These are phyloP conservation scores for Platanthera guangdongensis DNA, from an alignment of 106 monocot genomes.

Conservation along the genomic window DNA sequence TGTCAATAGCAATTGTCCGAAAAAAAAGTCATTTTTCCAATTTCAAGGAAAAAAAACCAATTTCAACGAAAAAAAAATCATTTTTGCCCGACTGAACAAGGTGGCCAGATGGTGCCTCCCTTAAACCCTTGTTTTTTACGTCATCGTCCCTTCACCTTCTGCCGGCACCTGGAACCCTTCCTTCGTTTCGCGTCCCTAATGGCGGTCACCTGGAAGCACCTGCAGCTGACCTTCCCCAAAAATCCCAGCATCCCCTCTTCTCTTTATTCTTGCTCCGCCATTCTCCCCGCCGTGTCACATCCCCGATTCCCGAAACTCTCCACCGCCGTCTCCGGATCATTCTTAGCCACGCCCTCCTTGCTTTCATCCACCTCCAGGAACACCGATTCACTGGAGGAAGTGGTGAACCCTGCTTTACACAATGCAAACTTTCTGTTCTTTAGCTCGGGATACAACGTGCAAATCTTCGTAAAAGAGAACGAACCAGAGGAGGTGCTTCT, in stretches of 20 bases:
- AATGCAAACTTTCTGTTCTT: slow-evolving; percentile 19
- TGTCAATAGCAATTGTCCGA: no score
- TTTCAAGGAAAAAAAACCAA: no score
- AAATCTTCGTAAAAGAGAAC: slow-evolving; percentile 50
- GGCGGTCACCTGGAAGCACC: slow-evolving; percentile 16
- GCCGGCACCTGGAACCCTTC: no score
- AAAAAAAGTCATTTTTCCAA: no score
- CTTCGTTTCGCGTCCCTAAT: not conserved
- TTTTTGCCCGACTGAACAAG: no score
- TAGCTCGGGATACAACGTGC: slow-evolving; percentile 55
- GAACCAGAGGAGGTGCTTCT: slow-evolving; percentile 57
- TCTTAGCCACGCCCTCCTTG: not conserved
- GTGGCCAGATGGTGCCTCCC: no score
- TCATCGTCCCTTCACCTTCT: no score
- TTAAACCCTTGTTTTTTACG: no score
- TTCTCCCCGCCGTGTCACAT: not conserved
- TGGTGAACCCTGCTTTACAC: slow-evolving; percentile 3
- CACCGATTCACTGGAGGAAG: not conserved
- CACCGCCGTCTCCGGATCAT: not conserved
- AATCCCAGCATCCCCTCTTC: not conserved
- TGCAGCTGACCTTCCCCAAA: slow-evolving; percentile 16
- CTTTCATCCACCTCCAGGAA: not conserved
- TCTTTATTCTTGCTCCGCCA: not conserved
- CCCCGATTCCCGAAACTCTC: not conserved
- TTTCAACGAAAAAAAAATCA: no score